Base-by-base conservation (phyloP, 2,329 filamentous ascomycete genomes). In the Dactylellina leptospora region DNA sequence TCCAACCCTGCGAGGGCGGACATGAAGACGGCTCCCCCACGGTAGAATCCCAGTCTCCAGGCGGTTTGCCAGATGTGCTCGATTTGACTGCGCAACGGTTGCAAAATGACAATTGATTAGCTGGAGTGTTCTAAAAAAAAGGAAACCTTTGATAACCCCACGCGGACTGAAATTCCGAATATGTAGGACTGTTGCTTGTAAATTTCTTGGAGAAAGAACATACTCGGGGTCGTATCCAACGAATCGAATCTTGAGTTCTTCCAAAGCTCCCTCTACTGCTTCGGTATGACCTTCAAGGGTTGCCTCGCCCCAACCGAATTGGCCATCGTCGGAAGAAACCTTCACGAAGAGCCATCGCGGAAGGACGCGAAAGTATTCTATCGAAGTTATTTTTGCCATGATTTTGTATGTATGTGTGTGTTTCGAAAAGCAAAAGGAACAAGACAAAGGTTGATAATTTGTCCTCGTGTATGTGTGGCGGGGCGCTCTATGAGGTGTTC, bases 1-100 rank as follows among this genome's bases (percentile, higher is more conserved):
- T 93, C 90, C 55, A 93, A 86, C 1, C 90, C 90, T 0, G 89
- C 86, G 13, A 93, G 80, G 0, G 90, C 90, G 75, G 87, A 90
- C 89, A 93, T 92, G 74, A 93, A 88, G 8, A 93, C 90, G 0
- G 90, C 88, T 0, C 90, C 90, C 1, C 90, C 90, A 25, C 90
- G 84, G 79, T 93, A 93, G 79, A 93, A 93, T 0, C 86, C 86
- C 42, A 85, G 82, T 42, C 90, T 84, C 85, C 87, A 92, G 23
- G 86, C 85, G 74, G 85, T 84, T 78, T 92, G 90, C 90, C 90
- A 93, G 66, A 93, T 88, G 74, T 91, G 87, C 77, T 93, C 90
- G 74, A 93, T 92, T 51, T 91, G 86, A 77, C 88, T 90, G 47
- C 28, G 28, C 42, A 51, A 22, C 36, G n/a, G 56, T 47, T 33